These are phyloP conservation scores for Ustanciosporium gigantosporum DNA, from an alignment of 1,284 basidiomycete species.

Conservation along the genomic window DNA sequence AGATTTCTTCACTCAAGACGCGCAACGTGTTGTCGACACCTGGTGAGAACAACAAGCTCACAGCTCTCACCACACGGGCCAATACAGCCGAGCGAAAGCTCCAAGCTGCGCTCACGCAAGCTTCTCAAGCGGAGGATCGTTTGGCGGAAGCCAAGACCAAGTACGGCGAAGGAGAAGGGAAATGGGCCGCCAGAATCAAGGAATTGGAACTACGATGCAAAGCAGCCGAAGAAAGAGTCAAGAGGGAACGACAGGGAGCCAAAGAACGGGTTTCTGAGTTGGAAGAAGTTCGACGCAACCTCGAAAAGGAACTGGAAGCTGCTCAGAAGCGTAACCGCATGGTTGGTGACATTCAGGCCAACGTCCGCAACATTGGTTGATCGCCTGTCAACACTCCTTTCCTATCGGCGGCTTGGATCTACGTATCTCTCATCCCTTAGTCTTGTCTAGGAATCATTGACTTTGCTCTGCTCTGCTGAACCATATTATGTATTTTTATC, in stretches of 20 bases:
- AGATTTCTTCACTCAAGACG: constrained; percentile 72
- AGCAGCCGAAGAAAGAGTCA: constrained; percentile 88
- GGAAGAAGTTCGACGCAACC: constrained; percentile 21
- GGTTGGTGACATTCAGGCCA: constrained; percentile 36
- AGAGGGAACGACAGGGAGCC: constrained; percentile 89
- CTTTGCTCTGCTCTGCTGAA: no score
- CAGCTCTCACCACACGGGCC: constrained; percentile 43
- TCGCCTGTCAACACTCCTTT: no score
- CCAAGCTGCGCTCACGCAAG: constrained; percentile 78
- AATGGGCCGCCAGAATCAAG: constrained; percentile 55
- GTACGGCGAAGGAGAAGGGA: constrained; percentile 46
- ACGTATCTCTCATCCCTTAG: no score
- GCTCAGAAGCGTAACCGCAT: constrained; percentile 20
- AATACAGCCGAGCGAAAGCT: constrained; percentile 71
- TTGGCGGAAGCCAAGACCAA: constrained; percentile 76
- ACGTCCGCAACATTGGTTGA: constrained; percentile 10
- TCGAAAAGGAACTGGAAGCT: constrained; percentile 36
- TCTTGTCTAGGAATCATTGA: no score
- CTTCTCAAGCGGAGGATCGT: constrained; percentile 79
- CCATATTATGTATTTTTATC: no score
- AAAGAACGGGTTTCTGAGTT: constrained; percentile 73
- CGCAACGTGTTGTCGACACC: constrained; percentile 37
- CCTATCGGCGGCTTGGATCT: no score
- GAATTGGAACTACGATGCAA: constrained; percentile 82
- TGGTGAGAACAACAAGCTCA: constrained; percentile 44